These are phyloP conservation scores for Buxus sempervirens DNA, from an alignment of 164 flowering plant genomes.

Conservation along the genomic window DNA sequence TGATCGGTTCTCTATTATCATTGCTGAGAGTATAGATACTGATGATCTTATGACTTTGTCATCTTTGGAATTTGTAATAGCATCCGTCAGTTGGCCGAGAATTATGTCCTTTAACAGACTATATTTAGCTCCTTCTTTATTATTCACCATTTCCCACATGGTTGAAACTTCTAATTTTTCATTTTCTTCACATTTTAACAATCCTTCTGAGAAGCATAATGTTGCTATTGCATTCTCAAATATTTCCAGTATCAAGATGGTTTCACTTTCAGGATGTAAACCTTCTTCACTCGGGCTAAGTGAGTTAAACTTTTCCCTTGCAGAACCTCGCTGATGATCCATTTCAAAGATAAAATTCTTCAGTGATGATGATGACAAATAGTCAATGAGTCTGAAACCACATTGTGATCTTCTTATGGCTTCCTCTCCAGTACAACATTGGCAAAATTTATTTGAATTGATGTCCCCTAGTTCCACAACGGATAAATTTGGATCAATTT, in stretches of 20 bases:
- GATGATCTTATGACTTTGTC: conserved; percentile 52
- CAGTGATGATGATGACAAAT: conserved; percentile 14
- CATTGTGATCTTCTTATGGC: conserved; percentile 17
- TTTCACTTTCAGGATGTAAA: conserved; percentile 17
- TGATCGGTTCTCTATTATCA: conserved; percentile 39
- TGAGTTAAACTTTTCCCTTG: conserved; percentile 17
- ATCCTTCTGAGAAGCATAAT: conserved; percentile 43
- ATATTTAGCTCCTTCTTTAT: conserved; percentile 41
- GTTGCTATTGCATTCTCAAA: conserved; percentile 48
- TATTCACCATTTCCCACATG: conserved; percentile 41
- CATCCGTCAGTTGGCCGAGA: conserved; percentile 46
- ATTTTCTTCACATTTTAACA: conserved; percentile 34
- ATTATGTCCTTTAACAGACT: conserved; percentile 45
- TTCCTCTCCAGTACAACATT: conserved; percentile 21
- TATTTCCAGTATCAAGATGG: conserved; percentile 23
- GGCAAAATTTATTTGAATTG: conserved; percentile 12
- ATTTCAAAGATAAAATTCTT: conserved; percentile 7
- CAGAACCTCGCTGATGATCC: conserved; percentile 10
- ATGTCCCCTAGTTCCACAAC: conserved; percentile 19
- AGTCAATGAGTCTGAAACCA: conserved; percentile 20
- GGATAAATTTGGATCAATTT: conserved; percentile 27
- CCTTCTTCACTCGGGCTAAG: conserved; percentile 10
- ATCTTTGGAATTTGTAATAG: conserved; percentile 59
- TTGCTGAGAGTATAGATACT: conserved; percentile 43
- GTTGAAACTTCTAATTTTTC: conserved; percentile 42